A percentile compares a stretch with the other conserved stretches of the same genome.
phyloP scores from a whole-genome alignment of 1,139 yeast species.

The Geotrichum histeridarum region DNA sequence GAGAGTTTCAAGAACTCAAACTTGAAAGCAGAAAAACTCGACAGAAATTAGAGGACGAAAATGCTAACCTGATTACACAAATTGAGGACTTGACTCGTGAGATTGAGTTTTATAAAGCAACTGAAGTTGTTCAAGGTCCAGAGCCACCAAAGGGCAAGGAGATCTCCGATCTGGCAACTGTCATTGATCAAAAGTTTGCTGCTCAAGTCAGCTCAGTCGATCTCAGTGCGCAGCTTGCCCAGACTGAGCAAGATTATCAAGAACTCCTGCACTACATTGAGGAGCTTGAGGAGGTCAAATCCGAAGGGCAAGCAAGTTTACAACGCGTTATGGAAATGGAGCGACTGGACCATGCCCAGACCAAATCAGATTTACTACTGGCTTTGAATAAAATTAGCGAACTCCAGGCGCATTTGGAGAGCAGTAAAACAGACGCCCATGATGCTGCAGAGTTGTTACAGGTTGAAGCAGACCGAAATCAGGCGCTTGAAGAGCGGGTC shows the following conservation, averaged over 20 bases:
- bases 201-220: background rate
- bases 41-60: background rate
- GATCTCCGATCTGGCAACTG: too few relatives aligned
- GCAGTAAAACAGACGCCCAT: background rate
- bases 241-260: background rate
- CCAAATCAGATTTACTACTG: too few relatives aligned
- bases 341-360: too few relatives aligned
- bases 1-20: conserved; percentile 2
- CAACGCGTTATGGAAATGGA: background rate
- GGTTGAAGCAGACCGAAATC: background rate
- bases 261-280: background rate
- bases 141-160: too few relatives aligned
- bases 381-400: too few relatives aligned
- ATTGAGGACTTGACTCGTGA: background rate
- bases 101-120: background rate
- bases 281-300: background rate
- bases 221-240: background rate
- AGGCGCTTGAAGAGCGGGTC: background rate
- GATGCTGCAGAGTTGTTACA: background rate
- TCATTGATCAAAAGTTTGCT: background rate
- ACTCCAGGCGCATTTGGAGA: too few relatives aligned
- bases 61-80: background rate
- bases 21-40: background rate
- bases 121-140: background rate
- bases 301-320: background rate